These are phyloP conservation scores for Pholiota molesta DNA, from an alignment of 768 basidiomycete genomes.

Conservation along the genomic window DNA sequence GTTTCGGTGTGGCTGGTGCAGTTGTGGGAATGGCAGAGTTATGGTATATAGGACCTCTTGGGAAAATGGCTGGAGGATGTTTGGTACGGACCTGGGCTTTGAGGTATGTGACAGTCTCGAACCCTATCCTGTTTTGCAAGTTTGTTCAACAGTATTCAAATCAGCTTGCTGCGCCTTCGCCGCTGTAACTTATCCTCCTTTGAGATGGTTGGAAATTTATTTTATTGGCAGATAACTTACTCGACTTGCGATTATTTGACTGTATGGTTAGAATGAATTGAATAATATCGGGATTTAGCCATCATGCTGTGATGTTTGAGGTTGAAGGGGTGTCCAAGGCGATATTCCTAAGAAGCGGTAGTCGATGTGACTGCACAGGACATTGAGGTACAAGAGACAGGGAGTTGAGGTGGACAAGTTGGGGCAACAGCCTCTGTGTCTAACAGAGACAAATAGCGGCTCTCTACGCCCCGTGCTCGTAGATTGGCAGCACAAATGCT, in stretches of 20 bases:
- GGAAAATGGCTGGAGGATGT: slow-evolving; percentile 17
- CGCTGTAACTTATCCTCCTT: slow-evolving; percentile 17
- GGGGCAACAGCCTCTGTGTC: background rate
- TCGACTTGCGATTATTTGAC: slow-evolving; percentile 6
- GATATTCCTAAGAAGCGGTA: too few relatives aligned
- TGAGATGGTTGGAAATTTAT: slow-evolving; percentile 20
- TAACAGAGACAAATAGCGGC: slow-evolving; percentile 3
- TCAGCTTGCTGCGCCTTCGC: slow-evolving; percentile 19
- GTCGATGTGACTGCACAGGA: too few relatives aligned
- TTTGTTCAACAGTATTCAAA: background rate
- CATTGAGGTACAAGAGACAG: too few relatives aligned
- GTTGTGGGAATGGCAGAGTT: slow-evolving; percentile 23
- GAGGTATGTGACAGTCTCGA: slow-evolving; percentile 12
- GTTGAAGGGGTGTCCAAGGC: too few relatives aligned
- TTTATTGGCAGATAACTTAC: slow-evolving; percentile 15
- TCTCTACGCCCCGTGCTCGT: background rate
- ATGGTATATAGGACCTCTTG: slow-evolving; percentile 20
- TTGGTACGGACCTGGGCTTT: slow-evolving; percentile 20
- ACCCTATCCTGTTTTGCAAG: background rate
- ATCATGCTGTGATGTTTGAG: background rate
- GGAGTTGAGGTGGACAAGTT: too few relatives aligned
- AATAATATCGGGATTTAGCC: background rate
- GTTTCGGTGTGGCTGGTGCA: slow-evolving; percentile 20
- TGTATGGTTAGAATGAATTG: slow-evolving; percentile 12
- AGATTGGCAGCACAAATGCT: slow-evolving; percentile 18